phyloP scores from a whole-genome alignment of 2,329 filamentous ascomycete species.

The Penicillium sclerotiorum region DNA sequence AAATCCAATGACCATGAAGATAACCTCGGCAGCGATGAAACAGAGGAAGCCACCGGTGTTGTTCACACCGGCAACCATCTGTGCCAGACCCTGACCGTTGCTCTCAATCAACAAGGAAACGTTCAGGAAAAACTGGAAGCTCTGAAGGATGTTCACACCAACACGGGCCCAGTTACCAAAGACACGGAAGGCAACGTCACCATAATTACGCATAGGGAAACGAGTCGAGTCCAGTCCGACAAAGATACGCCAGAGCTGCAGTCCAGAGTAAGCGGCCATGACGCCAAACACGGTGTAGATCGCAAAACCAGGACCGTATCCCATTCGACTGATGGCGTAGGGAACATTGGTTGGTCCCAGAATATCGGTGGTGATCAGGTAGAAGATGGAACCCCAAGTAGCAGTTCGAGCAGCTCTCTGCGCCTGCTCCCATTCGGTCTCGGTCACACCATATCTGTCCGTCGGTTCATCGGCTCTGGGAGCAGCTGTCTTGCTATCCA shows the following conservation, averaged over 20 bases:
- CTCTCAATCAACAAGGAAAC: constrained; percentile 43
- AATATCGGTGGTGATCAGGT: constrained; percentile 55
- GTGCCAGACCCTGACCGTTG: constrained; percentile 49
- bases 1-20: constrained; percentile 56
- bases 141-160: constrained; percentile 52
- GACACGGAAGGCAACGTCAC: constrained; percentile 53
- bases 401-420: constrained; percentile 52
- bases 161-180: constrained; percentile 51
- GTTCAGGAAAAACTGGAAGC: constrained; percentile 22
- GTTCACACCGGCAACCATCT: constrained; percentile 39
- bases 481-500: neutral
- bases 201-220: constrained; percentile 52
- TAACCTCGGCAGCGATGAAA: constrained; percentile 55
- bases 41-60: constrained; percentile 46
- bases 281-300: constrained; percentile 51
- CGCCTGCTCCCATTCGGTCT: constrained; percentile 53
- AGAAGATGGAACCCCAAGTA: constrained; percentile 51
- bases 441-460: constrained; percentile 28
- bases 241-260: constrained; percentile 51
- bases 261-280: constrained; percentile 49
- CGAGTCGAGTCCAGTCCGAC: constrained; percentile 52
- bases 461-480: neutral
- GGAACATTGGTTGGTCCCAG: constrained; percentile 47
- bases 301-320: constrained; percentile 50
- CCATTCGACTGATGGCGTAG: constrained; percentile 37